phyloP scores from a whole-genome alignment of 2,329 filamentous ascomycete genomes.

The Venturia nashicola region DNA sequence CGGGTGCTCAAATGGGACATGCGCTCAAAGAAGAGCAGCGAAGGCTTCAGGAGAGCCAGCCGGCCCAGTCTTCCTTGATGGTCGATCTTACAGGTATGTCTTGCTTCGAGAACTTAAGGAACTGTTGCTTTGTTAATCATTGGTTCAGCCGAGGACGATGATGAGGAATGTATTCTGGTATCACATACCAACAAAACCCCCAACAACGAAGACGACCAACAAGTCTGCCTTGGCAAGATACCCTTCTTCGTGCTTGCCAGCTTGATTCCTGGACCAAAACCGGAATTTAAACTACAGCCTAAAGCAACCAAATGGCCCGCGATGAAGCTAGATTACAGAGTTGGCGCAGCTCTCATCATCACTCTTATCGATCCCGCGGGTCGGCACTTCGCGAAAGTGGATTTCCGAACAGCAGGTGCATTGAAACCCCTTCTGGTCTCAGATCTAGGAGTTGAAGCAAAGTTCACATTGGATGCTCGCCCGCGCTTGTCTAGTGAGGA shows the following conservation, averaged over 20 bases:
- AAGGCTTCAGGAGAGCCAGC: neutral
- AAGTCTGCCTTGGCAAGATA: neutral
- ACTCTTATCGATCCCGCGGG: constrained; percentile 57
- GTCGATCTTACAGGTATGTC: neutral
- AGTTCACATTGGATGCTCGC: constrained; percentile 57
- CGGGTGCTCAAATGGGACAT: neutral
- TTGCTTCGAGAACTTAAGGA: neutral
- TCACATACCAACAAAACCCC: neutral
- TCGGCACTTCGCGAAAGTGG: constrained; percentile 64
- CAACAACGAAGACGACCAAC: neutral
- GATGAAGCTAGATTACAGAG: neutral
- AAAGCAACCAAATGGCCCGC: constrained; percentile 1
- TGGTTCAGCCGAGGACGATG: neutral
- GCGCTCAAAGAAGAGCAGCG: neutral
- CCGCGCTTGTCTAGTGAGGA: constrained; percentile 51
- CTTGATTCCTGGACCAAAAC: neutral
- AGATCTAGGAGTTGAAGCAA: constrained; percentile 45
- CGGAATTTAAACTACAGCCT: neutral
- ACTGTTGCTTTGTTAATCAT: neutral
- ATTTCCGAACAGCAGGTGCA: constrained; percentile 51
- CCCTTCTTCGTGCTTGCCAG: neutral
- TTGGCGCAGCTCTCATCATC: neutral
- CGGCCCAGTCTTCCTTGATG: neutral
- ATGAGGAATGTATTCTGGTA: neutral
- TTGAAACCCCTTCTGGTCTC: constrained; percentile 59